phyloP scores from a whole-genome alignment of 2,329 filamentous ascomycete genomes.

The Aspergillus sergii region DNA sequence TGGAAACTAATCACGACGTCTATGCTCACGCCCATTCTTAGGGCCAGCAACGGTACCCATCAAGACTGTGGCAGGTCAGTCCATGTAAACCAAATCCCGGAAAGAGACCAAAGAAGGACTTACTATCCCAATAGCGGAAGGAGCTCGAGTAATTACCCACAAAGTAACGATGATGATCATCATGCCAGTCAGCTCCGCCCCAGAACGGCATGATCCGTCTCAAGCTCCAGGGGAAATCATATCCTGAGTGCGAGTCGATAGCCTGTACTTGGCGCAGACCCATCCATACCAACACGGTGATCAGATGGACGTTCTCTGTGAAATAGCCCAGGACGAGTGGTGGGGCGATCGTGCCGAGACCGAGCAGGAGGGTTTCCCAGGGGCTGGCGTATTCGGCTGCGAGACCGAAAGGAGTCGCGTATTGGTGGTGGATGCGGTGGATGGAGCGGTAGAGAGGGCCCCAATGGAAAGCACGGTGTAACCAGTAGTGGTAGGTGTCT shows the following conservation, averaged over 20 bases:
- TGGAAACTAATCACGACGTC: not conserved
- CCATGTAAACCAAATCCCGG: not conserved
- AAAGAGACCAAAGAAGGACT: constrained; percentile 9
- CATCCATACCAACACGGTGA: constrained; percentile 97
- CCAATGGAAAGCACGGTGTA: constrained; percentile 87
- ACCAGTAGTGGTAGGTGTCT: constrained; percentile 97
- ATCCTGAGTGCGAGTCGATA: constrained; percentile 93
- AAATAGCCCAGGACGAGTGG: constrained; percentile 79
- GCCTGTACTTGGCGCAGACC: constrained; percentile 88
- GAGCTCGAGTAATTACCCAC: constrained; percentile 95
- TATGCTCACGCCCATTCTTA: constrained; percentile 18
- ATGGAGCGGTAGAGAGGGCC: constrained; percentile 90
- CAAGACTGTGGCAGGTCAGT: constrained; percentile 16
- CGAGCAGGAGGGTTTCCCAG: constrained; percentile 91
- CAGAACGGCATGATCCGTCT: constrained; percentile 86
- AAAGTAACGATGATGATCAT: constrained; percentile 94
- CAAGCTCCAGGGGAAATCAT: constrained; percentile 96
- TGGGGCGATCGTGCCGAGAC: constrained; percentile 76
- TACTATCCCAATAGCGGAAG: constrained; percentile 91
- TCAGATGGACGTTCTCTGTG: constrained; percentile 82
- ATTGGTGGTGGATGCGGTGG: constrained; percentile 98
- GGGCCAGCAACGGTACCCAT: constrained; percentile 28
- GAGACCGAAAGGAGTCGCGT: constrained; percentile 91
- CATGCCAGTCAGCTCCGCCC: constrained; percentile 93
- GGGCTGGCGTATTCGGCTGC: constrained; percentile 96